Percentiles rank a stretch among this genome's conserved stretches.
Conservation (phyloP, 2,329 filamentous ascomycete species). For the Fusarium austroafricanum region DNA sequence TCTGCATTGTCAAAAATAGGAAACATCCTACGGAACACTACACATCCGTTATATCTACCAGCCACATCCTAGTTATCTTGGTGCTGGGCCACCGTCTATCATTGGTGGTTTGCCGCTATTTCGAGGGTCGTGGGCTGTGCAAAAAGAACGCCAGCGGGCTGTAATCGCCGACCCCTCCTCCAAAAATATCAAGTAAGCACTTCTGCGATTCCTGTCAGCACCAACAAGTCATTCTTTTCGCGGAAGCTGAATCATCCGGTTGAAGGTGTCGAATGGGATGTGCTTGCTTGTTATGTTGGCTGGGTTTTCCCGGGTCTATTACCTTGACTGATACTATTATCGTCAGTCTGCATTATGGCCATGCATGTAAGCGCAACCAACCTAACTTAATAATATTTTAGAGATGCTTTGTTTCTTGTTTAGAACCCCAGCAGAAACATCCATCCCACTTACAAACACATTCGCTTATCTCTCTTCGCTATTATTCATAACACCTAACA, state of each 20-base stretch:
- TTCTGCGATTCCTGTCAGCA: conserved; percentile 22
- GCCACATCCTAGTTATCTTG: conserved; percentile 23
- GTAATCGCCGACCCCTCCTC: conserved; percentile 4
- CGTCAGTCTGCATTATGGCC: conserved; percentile 5
- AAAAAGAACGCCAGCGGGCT: conserved; percentile 9
- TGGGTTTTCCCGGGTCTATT: conserved; percentile 10
- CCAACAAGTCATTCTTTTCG: conserved; percentile 1
- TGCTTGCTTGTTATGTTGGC: not conserved
- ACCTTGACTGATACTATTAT: not conserved
- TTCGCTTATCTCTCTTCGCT: not conserved
- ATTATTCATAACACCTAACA: not conserved
- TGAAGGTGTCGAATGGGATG: conserved; percentile 5
- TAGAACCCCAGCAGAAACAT: conserved; percentile 1
- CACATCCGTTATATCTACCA: conserved; percentile 29
- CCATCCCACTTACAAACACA: not conserved
- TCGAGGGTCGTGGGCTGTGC: conserved; percentile 36
- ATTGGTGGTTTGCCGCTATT: conserved; percentile 32
- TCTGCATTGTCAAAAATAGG: conserved; percentile 30
- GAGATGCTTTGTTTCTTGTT: conserved; percentile 9
- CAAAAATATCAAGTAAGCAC: conserved; percentile 39
- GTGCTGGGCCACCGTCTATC: not conserved
- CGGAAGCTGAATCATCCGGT: conserved; percentile 25
- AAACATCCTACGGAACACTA: conserved; percentile 16
- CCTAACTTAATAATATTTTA: not conserved
- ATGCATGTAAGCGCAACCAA: not conserved